Conservation (phyloP, 2,329 filamentous ascomycete species). For the Hawksworthiomyces lignivorus region DNA sequence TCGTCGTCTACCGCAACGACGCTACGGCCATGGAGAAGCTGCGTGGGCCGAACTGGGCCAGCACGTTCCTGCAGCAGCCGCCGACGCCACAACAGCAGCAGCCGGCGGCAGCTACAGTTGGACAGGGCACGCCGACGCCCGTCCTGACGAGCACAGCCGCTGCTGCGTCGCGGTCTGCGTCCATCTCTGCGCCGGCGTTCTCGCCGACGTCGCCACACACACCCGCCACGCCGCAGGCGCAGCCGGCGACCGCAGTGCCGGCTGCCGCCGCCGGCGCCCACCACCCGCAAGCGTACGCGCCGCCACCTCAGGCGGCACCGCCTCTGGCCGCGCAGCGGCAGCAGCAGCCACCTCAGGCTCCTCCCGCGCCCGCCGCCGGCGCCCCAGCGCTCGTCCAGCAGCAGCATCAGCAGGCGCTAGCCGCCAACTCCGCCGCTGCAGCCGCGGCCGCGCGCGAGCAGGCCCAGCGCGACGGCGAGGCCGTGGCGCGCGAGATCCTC, state of each 20-base stretch:
- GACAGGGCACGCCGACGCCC: conserved; percentile 14
- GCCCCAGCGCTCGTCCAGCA: background rate
- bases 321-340: conserved; percentile 11
- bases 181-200: conserved; percentile 43
- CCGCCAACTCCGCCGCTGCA: background rate
- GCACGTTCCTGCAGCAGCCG: background rate
- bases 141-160: conserved; percentile 27
- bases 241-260: conserved; percentile 22
- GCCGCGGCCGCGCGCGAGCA: conserved; percentile 4
- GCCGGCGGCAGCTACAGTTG: no score
- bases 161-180: conserved; percentile 30
- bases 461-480: conserved; percentile 14
- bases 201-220: conserved; percentile 42
- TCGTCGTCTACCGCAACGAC: conserved; percentile 73
- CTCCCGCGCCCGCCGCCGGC: background rate
- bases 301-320: no score
- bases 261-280: conserved; percentile 9
- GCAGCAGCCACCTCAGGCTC: conserved; percentile 10
- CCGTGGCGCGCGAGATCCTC: conserved; percentile 12
- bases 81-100: conserved; percentile 11
- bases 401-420: background rate
- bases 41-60: conserved; percentile 23
- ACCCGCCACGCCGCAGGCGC: conserved; percentile 17
- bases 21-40: conserved; percentile 28
- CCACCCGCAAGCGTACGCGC: no score